A percentile compares a stretch with the other conserved stretches of the same genome.
These are phyloP conservation scores for Hydnomerulius pinastri DNA, from an alignment of 768 basidiomycete species.

Conservation along the genomic window DNA sequence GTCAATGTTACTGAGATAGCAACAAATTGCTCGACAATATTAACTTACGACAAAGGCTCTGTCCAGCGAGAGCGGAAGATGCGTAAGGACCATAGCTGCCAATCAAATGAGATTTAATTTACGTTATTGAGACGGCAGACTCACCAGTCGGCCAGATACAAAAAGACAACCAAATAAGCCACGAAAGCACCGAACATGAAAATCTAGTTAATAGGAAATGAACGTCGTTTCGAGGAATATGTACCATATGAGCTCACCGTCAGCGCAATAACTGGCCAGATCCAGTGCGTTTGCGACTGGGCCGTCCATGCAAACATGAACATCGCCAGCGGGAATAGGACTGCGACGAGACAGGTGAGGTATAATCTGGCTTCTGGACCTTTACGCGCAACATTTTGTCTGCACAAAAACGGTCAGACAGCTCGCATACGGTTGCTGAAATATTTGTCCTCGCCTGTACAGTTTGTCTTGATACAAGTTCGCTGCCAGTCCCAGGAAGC, in stretches of 20 bases:
- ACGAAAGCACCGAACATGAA: conserved; percentile 52
- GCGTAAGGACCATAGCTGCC: conserved; percentile 57
- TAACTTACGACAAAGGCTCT: conserved; percentile 54
- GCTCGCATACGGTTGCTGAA: neutral
- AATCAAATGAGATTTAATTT: neutral
- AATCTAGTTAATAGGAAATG: conserved; percentile 31
- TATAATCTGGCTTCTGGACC: conserved; percentile 62
- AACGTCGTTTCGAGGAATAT: neutral
- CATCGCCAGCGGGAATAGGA: conserved; percentile 57
- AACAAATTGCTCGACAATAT: neutral
- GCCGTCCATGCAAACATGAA: conserved; percentile 75
- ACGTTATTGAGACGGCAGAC: conserved; percentile 9
- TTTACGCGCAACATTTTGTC: conserved; percentile 27
- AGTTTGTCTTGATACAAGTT: conserved; percentile 49
- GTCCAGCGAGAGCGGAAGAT: conserved; percentile 66
- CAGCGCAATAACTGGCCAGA: conserved; percentile 36
- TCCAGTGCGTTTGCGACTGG: conserved; percentile 56
- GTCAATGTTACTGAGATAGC: neutral
- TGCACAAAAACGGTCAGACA: conserved; percentile 28
- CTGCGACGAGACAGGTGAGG: conserved; percentile 51
- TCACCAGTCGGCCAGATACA: conserved; percentile 62
- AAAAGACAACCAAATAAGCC: conserved; percentile 56
- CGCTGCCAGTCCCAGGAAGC: conserved; percentile 43
- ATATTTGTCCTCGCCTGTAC: conserved; percentile 39
- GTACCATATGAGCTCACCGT: conserved; percentile 1